Evolutionary conservation across 805 yeast genomes (phyloP), one percentile per base, ranked within the genome.

Genomic region (Spathaspora gorwiae): DNA sequence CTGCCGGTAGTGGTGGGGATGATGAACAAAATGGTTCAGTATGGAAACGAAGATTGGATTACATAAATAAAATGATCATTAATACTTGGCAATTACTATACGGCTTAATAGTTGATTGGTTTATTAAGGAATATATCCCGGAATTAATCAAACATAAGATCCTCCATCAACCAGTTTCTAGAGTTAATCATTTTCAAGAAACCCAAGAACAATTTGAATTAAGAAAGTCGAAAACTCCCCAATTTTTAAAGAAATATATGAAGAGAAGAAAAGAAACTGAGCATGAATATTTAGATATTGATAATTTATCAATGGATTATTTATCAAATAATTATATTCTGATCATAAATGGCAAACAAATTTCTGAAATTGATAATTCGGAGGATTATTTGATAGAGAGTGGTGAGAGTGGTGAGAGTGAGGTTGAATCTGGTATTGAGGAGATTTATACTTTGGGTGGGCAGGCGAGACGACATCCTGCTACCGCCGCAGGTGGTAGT

Each of bases 291-390:
- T 10, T 53, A 11, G 44, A 49, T 32, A 48, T 57, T 30, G 59
- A 60, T 37, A 50, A 44, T 2, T 44, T 44, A 7, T 35, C 51
- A 1, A 56, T 57, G 8, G 60, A 56, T 2, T 49, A 57, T 30
- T n/a, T 62, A 1, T 40, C 42, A 8, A 47, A 51, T 0, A 53
- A 60, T 24, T 64, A 64, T 44, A 48, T 54, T 29, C 44, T 49
- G 5, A 48, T 70, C 6, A 50, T 73, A 32, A 45, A 33, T 43
- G 60, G 48, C n/a, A 59, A 55, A 7, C 54, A 49, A 35, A 52
- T 68, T 4, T 63, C 74, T 13, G 78, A 73, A 26, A 50, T 59
- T 15, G 78, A 74, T 45, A 60, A 56, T 35, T 65, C 68, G 6
- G 51, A 52, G 8, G 72, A 70, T 37, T 67, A 55, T 13, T 11